Percentiles rank a stretch among this genome's conserved stretches.
Conservation (phyloP, 148 eudicot genomes). For the Persicaria maculosa region DNA sequence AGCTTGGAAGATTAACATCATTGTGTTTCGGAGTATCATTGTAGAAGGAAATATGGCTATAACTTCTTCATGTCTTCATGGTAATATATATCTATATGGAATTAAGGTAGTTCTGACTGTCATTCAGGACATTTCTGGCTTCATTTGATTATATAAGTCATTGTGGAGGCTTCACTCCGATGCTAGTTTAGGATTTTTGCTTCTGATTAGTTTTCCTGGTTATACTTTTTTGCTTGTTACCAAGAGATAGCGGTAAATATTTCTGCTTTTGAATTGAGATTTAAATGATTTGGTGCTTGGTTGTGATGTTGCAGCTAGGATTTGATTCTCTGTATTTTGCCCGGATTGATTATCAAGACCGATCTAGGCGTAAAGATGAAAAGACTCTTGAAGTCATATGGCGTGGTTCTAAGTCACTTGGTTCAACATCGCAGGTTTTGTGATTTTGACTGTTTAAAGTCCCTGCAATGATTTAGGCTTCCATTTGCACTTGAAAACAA, state of each 20-base stretch:
- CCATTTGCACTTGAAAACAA: neutral
- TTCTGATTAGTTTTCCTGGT: neutral
- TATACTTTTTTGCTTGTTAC: neutral
- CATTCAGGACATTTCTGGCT: neutral
- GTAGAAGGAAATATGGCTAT: neutral
- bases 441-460: neutral
- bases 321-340: conserved; percentile 74
- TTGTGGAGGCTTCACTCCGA: neutral
- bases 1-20: neutral
- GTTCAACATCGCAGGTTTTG: conserved; percentile 60
- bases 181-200: neutral
- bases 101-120: neutral
- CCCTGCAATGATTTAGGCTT: neutral
- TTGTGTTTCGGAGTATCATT: neutral
- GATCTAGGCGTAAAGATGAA: conserved; percentile 54
- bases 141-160: neutral
- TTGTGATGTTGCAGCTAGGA: conserved; percentile 43
- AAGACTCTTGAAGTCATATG: conserved; percentile 70
- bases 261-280: conserved; percentile 2
- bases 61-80: neutral
- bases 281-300: neutral
- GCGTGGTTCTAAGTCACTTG: conserved; percentile 70
- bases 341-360: conserved; percentile 78
- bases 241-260: neutral
- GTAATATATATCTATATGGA: neutral